A percentile compares a stretch with the other conserved stretches of the same genome.
Evolutionary conservation across 257 asterid species (phyloP).

Genomic region (Solanum appendiculatum): DNA sequence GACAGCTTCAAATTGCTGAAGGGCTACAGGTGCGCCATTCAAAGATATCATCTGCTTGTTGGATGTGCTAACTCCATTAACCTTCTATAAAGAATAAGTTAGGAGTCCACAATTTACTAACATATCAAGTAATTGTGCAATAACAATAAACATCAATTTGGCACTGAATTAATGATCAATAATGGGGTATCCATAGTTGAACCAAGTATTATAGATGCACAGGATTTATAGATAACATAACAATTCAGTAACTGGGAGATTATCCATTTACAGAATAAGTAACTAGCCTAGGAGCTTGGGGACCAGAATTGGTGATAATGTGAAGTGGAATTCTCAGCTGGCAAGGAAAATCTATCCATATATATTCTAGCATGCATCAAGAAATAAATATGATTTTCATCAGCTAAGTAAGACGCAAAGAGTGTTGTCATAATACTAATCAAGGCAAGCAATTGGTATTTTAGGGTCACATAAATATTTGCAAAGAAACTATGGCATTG

Average conservation of each 20-base stretch:
- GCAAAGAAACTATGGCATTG: not conserved
- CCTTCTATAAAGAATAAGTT: slow-evolving; percentile 27
- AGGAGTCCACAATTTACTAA: not conserved
- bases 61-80: slow-evolving; percentile 14
- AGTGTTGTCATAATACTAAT: not conserved
- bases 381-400: not conserved
- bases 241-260: not conserved
- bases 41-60: slow-evolving; percentile 17
- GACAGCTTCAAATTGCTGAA: slow-evolving; percentile 35
- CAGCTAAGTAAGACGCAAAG: not conserved
- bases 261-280: not conserved
- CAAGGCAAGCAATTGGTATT: not conserved
- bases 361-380: not conserved
- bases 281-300: not conserved
- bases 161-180: not conserved
- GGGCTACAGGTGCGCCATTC: slow-evolving; percentile 28
- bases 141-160: not conserved
- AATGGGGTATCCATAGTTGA: not conserved
- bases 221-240: not conserved
- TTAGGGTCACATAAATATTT: not conserved
- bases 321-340: not conserved
- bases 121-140: not conserved
- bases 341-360: not conserved
- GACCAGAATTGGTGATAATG: not conserved
- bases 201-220: not conserved